Evolutionary conservation across 176 grass and related monocot genomes (phyloP), one percentile per base, ranked within the genome.

Genomic region (Pharus latifolius): DNA sequence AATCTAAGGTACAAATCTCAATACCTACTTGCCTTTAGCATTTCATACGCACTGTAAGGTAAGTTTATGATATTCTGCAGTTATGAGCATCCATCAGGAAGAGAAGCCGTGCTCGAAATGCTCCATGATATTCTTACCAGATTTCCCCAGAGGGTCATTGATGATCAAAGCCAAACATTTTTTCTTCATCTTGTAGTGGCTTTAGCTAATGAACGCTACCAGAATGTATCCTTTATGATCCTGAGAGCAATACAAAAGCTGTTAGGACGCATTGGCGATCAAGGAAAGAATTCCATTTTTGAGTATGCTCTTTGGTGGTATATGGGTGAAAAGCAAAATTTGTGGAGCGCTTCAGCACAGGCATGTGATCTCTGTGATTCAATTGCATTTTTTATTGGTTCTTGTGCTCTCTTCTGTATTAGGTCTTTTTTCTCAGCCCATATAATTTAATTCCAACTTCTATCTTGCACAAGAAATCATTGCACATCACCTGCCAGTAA

Each of bases 71-170:
- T 74, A 62, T 30, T 63, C 74, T 87, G 65, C 80, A 98, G 94
- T 27, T 98, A 98, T 35, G 89, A 93, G 75, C 89, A 93, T 82
- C 62, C 83, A 32, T 93, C 86, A 28, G 94, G 94, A 62, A 87
- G 86, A 83, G 94, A 92, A 90, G 85, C 87, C 17, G 94, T 98
- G 34, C 82, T 98, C 61, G 86, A 98, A 80, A 98, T 92, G 81
- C 61, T 98, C 69, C 84, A 98, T 46, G 83, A 85, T 52, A 83
- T 98, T 70, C 81, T 98, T 65, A 83, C 74, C 10, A 98, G 91
- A 82, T 98, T 92, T 87, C 94, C 94, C 1, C 80, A 90, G 77
- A 90, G 89, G 64, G 72, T 98, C 49, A 41, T 98, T 77, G 86
- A 98, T 82, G 85, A 73, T 38, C 89, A 93, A 78, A 89, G 89